Evolutionary conservation across 805 yeast genomes (phyloP).

Genomic region (Priceomyces medius): DNA sequence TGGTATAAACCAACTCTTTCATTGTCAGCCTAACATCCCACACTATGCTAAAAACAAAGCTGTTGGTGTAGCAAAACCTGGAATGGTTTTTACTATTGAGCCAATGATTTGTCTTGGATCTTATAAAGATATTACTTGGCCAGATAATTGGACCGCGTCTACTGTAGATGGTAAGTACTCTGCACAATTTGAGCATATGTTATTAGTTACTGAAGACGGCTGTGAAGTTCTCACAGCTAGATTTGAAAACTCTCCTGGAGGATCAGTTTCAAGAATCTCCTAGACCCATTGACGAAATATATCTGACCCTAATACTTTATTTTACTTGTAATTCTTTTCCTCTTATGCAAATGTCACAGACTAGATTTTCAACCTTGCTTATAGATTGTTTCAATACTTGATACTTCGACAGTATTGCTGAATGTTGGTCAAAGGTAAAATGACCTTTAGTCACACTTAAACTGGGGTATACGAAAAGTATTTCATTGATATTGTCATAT

Average conservation of each 20-base stretch:
- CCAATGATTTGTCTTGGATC: constrained; percentile 93
- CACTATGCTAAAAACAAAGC: constrained; percentile 94
- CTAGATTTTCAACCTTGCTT: constrained; percentile 20
- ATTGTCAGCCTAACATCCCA: constrained; percentile 88
- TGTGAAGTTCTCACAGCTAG: constrained; percentile 87
- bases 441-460: constrained; percentile 18
- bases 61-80: constrained; percentile 90
- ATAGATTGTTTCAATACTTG: constrained; percentile 22
- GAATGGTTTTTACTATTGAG: constrained; percentile 95
- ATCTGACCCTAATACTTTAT: too few relatives aligned
- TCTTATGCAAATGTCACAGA: constrained; percentile 21
- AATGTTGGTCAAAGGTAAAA: constrained; percentile 12
- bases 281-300: too few relatives aligned
- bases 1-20: constrained; percentile 85
- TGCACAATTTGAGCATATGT: constrained; percentile 95
- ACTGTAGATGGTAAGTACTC: constrained; percentile 87
- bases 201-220: constrained; percentile 90
- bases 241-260: constrained; percentile 82
- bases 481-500: constrained; percentile 9
- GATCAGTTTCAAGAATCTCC: constrained; percentile 64
- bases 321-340: constrained; percentile 15
- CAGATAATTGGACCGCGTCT: constrained; percentile 94
- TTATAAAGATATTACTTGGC: constrained; percentile 84
- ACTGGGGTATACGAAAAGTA: constrained; percentile 17
- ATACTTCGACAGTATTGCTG: constrained; percentile 19